Evolutionary conservation across 2,329 filamentous ascomycete species (phyloP), one percentile per base, ranked within the genome.

Genomic region (Sclerotinia trifoliorum): DNA sequence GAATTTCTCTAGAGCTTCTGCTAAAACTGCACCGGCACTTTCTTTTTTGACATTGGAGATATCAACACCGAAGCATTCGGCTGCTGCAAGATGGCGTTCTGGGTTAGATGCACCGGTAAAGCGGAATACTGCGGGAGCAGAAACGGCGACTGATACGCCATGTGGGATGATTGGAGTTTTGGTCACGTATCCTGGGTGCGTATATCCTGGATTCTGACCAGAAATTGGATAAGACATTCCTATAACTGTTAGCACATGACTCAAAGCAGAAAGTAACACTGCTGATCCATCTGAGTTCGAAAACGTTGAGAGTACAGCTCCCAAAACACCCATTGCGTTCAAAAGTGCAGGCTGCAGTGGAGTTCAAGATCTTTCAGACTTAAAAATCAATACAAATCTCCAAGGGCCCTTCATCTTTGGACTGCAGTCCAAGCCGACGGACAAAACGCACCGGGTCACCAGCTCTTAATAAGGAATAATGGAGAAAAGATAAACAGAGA

Each of bases 221-320:
- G 93, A 96, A 76, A 99, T 97, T 24, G 95, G 95, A 77, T 99
- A 99, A 32, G 92, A 96, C 94, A 99, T 98, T 78, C 94, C 86
- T 88, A 32, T 0, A 5, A 39, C 29, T 67, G 39, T 70, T 44
- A 71, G 70, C 64, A 63, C 35, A 48, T 15, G 48, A 8, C 19
- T n/a, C 19, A 26, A 29, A 17, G 2, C 15, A 29, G 17, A 64
- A 52, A 48, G 11, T 4, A 1, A 11, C 17, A 39, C 11, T 39
- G 21, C 21, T 48, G 3, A 11, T 35, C 11, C 3, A 48, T 29
- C 3, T 24, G 3, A n/a, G 15, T 24, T 13, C 24, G 21, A n/a
- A 8, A 21, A 13, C 7, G 32, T 15, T 26, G 13, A 46, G 3
- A 46, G 3, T 15, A 26, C 13, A 21, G n/a, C 32, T 26, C 10